Percentiles rank a stretch among this genome's conserved stretches.
These are phyloP conservation scores for Pichia sp. DNA, from an alignment of 1,139 yeast genomes.

Conservation along the genomic window DNA sequence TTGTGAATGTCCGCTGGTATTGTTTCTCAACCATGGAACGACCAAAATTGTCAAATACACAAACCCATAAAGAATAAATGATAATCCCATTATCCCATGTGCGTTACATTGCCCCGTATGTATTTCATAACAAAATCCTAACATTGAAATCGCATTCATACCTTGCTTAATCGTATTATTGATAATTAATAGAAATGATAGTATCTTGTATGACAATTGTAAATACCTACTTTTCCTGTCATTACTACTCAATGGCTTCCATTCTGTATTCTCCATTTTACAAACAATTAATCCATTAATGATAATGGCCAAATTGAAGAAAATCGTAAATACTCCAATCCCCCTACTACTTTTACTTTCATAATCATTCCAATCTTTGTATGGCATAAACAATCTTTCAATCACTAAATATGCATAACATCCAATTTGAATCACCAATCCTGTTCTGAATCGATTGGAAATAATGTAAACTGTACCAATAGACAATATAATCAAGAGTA, in stretches of 20 bases:
- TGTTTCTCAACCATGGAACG: constrained; percentile 59
- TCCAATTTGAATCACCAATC: constrained; percentile 42
- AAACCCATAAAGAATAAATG: constrained; percentile 75
- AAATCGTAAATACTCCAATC: constrained; percentile 52
- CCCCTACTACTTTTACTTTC: constrained; percentile 64
- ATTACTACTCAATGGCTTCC: not conserved
- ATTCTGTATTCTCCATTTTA: constrained; percentile 38
- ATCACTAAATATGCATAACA: constrained; percentile 45
- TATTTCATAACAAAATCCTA: constrained; percentile 72
- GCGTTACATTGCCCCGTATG: constrained; percentile 93
- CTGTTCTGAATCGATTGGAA: constrained; percentile 43
- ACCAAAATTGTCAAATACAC: constrained; percentile 58
- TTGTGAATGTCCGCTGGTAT: constrained; percentile 52
- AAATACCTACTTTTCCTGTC: too few relatives aligned
- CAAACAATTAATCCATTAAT: constrained; percentile 50
- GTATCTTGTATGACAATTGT: constrained; percentile 37
- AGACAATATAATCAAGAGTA: constrained; percentile 49
- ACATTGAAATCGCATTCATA: constrained; percentile 74
- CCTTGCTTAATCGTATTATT: constrained; percentile 66
- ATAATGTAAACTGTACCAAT: constrained; percentile 47
- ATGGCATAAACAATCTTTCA: constrained; percentile 51
- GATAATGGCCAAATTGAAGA: constrained; percentile 41
- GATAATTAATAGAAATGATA: constrained; percentile 41
- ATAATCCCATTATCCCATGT: constrained; percentile 93
- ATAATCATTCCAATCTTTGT: constrained; percentile 57